Evolutionary conservation across 2,329 filamentous ascomycete species (phyloP), one percentile per base, ranked within the genome.

Genomic region (Rosellinia necatrix): DNA sequence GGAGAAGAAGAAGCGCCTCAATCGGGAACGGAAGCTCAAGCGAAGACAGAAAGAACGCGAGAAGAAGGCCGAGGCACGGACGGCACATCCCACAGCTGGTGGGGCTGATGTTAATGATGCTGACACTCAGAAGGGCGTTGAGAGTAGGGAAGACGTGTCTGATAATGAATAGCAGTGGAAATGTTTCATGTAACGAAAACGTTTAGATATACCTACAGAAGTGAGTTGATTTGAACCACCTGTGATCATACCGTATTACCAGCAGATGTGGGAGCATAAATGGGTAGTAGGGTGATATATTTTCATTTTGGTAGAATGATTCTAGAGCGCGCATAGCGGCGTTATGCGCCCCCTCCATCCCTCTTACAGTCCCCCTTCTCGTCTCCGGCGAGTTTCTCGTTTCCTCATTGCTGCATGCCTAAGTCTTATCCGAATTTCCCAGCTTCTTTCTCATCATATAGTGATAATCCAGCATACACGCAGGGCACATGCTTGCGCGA

Each of bases 1-100:
- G 63, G 82, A 85, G 52, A 86, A 86, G 76, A 85, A 84, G 74
- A 84, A 84, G 72, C 76, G 82, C 61, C 67, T 84, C 60, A 87
- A 87, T 63, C 72, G 81, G 54, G 69, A 80, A 63, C 85, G 82
- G 74, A 86, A 87, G 73, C 63, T 85, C 58, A 81, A 83, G 69
- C 76, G 78, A 65, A 78, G 79, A 64, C 76, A 78, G 38, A 86
- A 86, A 71, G 81, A 79, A 60, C 83, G 77, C 67, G 80, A 80
- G 64, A 75, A 76, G 71, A 85, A 83, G 64, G 62, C 70, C 80
- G 46, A 25, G 37, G 40, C 34, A 63, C 61, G 69, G 66, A 67
- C 60, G 10, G 60, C 47, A 15, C 66, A 64, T 30, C 70, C 52
- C 3, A 66, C 65, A 22, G 66, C n/a, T 9, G 25, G 13, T 17